Evolutionary conservation across 345 rosid genomes (phyloP), one percentile per base, ranked within the genome.

Genomic region (Angophora floribunda): DNA sequence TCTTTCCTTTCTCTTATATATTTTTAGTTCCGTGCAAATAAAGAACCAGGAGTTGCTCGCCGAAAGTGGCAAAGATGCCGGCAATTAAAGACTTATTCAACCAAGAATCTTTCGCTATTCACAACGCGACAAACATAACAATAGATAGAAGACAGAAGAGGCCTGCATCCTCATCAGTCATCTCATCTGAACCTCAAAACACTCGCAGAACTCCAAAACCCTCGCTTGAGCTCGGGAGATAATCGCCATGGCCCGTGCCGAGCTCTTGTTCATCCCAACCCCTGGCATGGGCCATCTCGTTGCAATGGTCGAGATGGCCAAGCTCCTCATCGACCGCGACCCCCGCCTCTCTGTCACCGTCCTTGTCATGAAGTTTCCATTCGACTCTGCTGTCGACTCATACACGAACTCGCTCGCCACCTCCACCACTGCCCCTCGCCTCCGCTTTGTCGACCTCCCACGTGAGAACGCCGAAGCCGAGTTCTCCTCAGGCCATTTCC

Each of bases 341-440:
- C 75, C 85, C 67, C 65, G 87, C 47, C 78, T 92, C 86, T 86
- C 90, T 2, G 51, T 91, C 59, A 82, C 91, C 52, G n/a, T 91
- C 86, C 89, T 92, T 30, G 49, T 90, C 86, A 86, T 88, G 78
- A 87, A 86, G 53, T 24, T n/a, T 44, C 36, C 85, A 28, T n/a
- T 51, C 7, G 53, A 30, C 47, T 70, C 89, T 50, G 6, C 2
- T 13, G 9, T 52, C 21, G 85, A 75, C 80, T 41, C 80, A 7
- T 86, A 63, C 89, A 52, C 51, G 19, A 26, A 89, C 85, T 88
- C 90, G 2, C 59, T 89, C 17, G 28, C 89, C 16, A 63, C 85
- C 65, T 57, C 90, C 51, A 28, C 4, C 3, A 44, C 75, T 8
- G n/a, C 47, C 24, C 50, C 85, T 5, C 91, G 91, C 19, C 86